Percentiles rank a stretch among this genome's conserved stretches.
Evolutionary conservation across 805 yeast genomes (phyloP).

Genomic region (Cephaloascus fragrans): DNA sequence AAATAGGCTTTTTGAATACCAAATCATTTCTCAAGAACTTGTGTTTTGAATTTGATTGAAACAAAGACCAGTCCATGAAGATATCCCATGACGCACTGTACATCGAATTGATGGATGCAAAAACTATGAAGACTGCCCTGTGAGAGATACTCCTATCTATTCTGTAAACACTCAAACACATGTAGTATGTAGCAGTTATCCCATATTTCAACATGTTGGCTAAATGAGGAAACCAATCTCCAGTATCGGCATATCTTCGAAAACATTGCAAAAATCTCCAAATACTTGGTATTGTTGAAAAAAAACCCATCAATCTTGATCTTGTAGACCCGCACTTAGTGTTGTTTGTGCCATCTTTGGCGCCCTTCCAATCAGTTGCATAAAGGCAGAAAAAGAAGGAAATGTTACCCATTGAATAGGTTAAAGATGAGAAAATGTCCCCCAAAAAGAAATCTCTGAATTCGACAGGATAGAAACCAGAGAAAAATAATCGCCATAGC

Average conservation of each 20-base stretch:
- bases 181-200: slow-evolving; percentile 57
- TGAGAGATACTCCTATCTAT: slow-evolving; percentile 34
- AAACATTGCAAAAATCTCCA: slow-evolving; percentile 90
- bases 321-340: slow-evolving; percentile 65
- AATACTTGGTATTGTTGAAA: slow-evolving; percentile 74
- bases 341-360: slow-evolving; percentile 25
- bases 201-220: slow-evolving; percentile 79
- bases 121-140: slow-evolving; percentile 54
- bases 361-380: slow-evolving; percentile 57
- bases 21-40: slow-evolving; percentile 61
- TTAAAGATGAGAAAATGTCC: slow-evolving; percentile 80
- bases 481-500: slow-evolving; percentile 58
- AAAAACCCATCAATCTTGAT: slow-evolving; percentile 73
- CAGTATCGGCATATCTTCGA: slow-evolving; percentile 86
- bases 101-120: slow-evolving; percentile 67
- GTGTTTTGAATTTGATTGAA: slow-evolving; percentile 54
- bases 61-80: slow-evolving; percentile 91
- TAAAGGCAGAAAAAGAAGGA: slow-evolving; percentile 83
- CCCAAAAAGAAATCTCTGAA: slow-evolving; percentile 91
- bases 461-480: slow-evolving; percentile 92
- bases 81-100: slow-evolving; percentile 79
- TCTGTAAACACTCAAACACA: slow-evolving; percentile 69
- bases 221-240: slow-evolving; percentile 93
- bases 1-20: slow-evolving; percentile 43
- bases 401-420: slow-evolving; percentile 79